A percentile compares a stretch with the other conserved stretches of the same genome.
These are phyloP conservation scores for Oenanthe sinensis DNA, from an alignment of 129 eudicot genomes.

Conservation along the genomic window DNA sequence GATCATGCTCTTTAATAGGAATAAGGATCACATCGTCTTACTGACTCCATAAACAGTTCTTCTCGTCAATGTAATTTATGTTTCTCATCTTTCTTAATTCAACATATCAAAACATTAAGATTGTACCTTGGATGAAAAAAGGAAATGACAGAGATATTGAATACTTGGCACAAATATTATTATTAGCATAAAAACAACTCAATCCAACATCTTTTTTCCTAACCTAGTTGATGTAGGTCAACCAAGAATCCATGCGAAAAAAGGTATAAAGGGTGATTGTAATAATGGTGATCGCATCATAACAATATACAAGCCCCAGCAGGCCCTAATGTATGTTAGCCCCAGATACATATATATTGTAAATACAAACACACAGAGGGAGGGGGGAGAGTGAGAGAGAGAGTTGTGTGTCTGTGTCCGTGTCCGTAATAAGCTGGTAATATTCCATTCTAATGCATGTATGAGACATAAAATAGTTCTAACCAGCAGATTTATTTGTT, in stretches of 20 bases:
- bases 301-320: neutral
- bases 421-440: neutral
- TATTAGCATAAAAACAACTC: neutral
- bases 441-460: too few species aligned
- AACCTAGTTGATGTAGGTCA: neutral
- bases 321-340: neutral
- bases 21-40: neutral
- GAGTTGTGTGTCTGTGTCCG: neutral
- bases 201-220: neutral
- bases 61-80: neutral
- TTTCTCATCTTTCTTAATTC: neutral
- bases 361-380: too few species aligned
- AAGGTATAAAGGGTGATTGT: neutral
- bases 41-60: neutral
- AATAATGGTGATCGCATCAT: neutral
- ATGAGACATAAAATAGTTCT: neutral
- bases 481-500: constrained; percentile 42
- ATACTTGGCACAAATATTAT: neutral
- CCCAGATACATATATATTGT: too few species aligned
- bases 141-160: neutral
- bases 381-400: too few species aligned
- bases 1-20: neutral
- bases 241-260: neutral
- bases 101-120: neutral
- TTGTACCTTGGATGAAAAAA: neutral